phyloP scores from a whole-genome alignment of 257 asterid genomes.

The Nicotiana obtusifolia region DNA sequence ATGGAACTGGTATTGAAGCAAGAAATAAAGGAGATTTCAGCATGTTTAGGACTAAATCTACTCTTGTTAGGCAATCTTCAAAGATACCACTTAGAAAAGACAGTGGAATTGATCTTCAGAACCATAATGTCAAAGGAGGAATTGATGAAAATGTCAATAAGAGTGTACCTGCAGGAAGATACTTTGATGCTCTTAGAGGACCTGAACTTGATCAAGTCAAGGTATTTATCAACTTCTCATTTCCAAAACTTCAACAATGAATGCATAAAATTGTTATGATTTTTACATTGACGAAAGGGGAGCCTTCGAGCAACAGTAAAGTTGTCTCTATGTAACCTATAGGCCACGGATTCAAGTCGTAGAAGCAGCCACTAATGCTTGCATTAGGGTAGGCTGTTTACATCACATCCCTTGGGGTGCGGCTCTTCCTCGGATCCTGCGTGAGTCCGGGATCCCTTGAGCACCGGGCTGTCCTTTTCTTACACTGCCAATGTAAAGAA shows the following conservation, averaged over 20 bases:
- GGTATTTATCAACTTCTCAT: constrained; percentile 29
- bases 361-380: no score
- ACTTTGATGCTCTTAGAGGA: constrained; percentile 90
- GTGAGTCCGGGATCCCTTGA: no score
- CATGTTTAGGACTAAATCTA: constrained; percentile 61
- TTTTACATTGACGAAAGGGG: no score
- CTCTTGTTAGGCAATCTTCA: constrained; percentile 52
- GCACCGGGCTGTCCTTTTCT: no score
- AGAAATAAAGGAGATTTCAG: constrained; percentile 54
- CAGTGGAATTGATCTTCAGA: constrained; percentile 36
- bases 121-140: constrained; percentile 23
- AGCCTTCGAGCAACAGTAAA: no score
- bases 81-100: constrained; percentile 45
- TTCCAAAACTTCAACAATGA: neutral
- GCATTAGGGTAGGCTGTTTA: no score
- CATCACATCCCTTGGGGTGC: no score
- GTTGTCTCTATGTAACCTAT: no score
- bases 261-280: neutral
- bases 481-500: neutral
- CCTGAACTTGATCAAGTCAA: constrained; percentile 95
- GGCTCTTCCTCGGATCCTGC: no score
- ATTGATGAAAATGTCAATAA: constrained; percentile 29
- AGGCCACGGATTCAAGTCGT: no score
- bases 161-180: constrained; percentile 97
- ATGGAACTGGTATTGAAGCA: constrained; percentile 27